A percentile compares a stretch with the other conserved stretches of the same genome.
Conservation (phyloP, 2,329 filamentous ascomycete species). For the Monosporascus sp. region DNA sequence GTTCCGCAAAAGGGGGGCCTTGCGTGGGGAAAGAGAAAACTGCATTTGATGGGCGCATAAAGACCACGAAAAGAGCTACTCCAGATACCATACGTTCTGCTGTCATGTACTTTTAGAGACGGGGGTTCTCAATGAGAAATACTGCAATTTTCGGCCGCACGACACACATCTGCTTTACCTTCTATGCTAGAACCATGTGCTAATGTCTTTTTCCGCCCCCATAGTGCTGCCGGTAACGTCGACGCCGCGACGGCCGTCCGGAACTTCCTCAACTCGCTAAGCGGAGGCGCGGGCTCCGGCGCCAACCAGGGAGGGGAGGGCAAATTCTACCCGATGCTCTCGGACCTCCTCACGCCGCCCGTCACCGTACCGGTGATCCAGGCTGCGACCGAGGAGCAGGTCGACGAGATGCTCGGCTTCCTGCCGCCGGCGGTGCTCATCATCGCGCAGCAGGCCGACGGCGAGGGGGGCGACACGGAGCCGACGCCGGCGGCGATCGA, state of each 20-base stretch:
- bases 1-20: conserved; percentile 15
- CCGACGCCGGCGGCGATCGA: conserved; percentile 63
- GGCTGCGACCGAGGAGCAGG: conserved; percentile 53
- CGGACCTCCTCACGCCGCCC: conserved; percentile 74
- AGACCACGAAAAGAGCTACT: conserved; percentile 8
- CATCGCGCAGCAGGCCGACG: conserved; percentile 63
- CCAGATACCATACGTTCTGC: conserved; percentile 5
- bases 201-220: conserved; percentile 1
- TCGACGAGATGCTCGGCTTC: conserved; percentile 71
- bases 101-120: conserved; percentile 23
- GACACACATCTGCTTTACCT: neutral
- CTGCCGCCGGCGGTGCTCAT: conserved; percentile 76
- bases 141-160: conserved; percentile 5
- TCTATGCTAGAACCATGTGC: neutral
- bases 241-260: conserved; percentile 77
- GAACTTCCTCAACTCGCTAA: conserved; percentile 81
- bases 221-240: conserved; percentile 55
- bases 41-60: conserved; percentile 13
- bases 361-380: conserved; percentile 75
- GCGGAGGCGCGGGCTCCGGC: conserved; percentile 42
- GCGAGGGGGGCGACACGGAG: conserved; percentile 54
- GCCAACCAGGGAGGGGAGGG: conserved; percentile 41
- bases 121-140: conserved; percentile 20
- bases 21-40: conserved; percentile 6
- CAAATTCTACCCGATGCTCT: conserved; percentile 73